Percentiles rank a stretch among this genome's conserved stretches.
phyloP scores from a whole-genome alignment of 352 stramenopile species.

The Phytophthora sp. region DNA sequence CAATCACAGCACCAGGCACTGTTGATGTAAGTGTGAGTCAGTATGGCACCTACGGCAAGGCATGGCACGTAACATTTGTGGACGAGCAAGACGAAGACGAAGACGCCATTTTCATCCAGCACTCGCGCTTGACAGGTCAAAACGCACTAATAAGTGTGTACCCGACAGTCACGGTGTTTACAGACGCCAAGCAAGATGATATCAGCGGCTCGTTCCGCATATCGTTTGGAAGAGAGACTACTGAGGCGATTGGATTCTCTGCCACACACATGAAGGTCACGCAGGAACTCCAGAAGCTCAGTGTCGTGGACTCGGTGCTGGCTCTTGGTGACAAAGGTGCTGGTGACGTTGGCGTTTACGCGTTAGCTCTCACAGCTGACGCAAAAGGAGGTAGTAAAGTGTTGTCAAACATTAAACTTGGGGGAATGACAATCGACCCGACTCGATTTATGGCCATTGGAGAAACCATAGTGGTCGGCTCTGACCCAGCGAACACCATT shows the following conservation, averaged over 20 bases:
- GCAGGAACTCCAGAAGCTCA: constrained; percentile 75
- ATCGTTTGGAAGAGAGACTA: constrained; percentile 54
- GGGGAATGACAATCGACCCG: constrained; percentile 54
- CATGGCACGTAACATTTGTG: constrained; percentile 94
- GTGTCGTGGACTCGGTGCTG: constrained; percentile 62
- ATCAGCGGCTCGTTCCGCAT: constrained; percentile 70
- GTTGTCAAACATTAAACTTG: constrained; percentile 47
- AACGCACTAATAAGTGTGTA: constrained; percentile 74
- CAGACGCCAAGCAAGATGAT: constrained; percentile 58
- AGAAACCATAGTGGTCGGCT: constrained; percentile 53
- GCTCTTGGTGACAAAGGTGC: constrained; percentile 47
- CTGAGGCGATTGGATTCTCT: constrained; percentile 58
- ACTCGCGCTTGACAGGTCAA: constrained; percentile 75
- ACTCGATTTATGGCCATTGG: constrained; percentile 67
- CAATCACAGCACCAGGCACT: constrained; percentile 73
- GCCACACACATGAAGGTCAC: constrained; percentile 77
- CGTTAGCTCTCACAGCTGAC: constrained; percentile 55
- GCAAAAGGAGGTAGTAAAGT: constrained; percentile 32
- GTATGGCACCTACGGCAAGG: constrained; percentile 71
- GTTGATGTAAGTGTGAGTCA: constrained; percentile 86
- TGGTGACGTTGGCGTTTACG: constrained; percentile 65
- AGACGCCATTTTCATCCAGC: constrained; percentile 81
- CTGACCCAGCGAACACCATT: constrained; percentile 37
- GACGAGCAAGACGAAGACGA: constrained; percentile 51
- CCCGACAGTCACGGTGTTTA: constrained; percentile 66